Evolutionary conservation across 805 yeast genomes (phyloP), one percentile per base, ranked within the genome.

Genomic region (Starmerella floricola): DNA sequence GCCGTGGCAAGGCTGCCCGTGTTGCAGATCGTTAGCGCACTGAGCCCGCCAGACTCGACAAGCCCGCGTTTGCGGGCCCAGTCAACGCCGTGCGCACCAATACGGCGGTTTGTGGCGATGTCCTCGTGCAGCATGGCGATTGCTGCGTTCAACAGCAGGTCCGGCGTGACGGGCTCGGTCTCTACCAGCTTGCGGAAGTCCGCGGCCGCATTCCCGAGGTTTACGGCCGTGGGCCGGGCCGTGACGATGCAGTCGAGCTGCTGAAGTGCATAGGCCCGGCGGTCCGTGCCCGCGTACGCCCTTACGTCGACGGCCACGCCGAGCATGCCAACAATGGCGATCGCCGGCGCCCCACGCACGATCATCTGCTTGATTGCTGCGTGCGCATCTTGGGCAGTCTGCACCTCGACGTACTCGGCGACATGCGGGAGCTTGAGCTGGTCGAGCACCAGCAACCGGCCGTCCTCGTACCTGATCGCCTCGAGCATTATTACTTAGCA

Each of bases 311-410:
- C 76, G 2, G 83, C 78, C 3, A 88, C 72, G 2, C 95, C 74
- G 46, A 87, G 70, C 1, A 86, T 77, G 4, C 95, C 97, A 2
- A 88, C 96, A 44, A 88, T 83, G 48, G 96, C 96, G 57, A 88
- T 88, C 1, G 97, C 97, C 0, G 98, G 98, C 0, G 98, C 98
- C 30, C 98, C 98, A 59, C 98, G 71, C 4, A 93, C 96, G 55
- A 83, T 86, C 98, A 88, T 88, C 44, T 69, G 69, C 56, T 76
- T 78, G 60, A 88, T 88, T n/a, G 82, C 94, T 16, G 70, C 68
- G 61, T 65, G 84, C 3, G 94, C 96, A 58, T 79, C 86, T 36
- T 78, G 78, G 38, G 83, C 75, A 15, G 74, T 64, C 30, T 64
- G 50, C 44, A 88, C 72, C 1, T 68, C 58, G 17, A 87, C 64